Evolutionary conservation across 1,139 yeast species (phyloP).

Genomic region (Yamadazyma trypodendri): DNA sequence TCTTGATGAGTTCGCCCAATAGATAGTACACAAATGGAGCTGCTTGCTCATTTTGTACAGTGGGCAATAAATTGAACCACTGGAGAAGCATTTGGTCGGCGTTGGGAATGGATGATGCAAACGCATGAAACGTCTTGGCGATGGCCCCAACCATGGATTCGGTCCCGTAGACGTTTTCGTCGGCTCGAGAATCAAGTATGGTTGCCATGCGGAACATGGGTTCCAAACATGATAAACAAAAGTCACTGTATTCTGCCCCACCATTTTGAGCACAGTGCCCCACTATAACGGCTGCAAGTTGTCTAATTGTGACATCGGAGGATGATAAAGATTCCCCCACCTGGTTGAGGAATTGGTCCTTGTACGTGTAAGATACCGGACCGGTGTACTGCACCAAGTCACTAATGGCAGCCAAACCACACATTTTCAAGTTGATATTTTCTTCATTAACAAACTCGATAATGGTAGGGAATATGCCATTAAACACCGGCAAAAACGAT

Average conservation of each 20-base stretch:
- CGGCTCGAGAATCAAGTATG: constrained; percentile 83
- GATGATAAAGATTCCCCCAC: constrained; percentile 65
- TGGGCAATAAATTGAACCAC: constrained; percentile 84
- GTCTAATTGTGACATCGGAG: constrained; percentile 75
- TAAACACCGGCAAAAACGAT: constrained; percentile 65
- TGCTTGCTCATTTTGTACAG: constrained; percentile 81
- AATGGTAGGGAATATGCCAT: constrained; percentile 53
- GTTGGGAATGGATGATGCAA: constrained; percentile 57
- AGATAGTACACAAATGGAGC: constrained; percentile 86
- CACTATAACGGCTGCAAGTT: constrained; percentile 80
- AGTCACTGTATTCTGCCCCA: constrained; percentile 60
- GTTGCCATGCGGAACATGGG: constrained; percentile 72
- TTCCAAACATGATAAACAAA: constrained; percentile 67
- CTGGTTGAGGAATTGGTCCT: constrained; percentile 61
- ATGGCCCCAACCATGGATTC: constrained; percentile 83
- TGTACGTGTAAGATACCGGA: constrained; percentile 59
- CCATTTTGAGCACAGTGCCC: constrained; percentile 87
- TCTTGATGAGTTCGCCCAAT: constrained; percentile 69
- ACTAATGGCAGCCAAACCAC: constrained; percentile 78
- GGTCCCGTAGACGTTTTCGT: constrained; percentile 82
- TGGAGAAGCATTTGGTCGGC: constrained; percentile 61
- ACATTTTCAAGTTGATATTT: constrained; percentile 65
- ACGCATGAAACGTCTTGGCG: constrained; percentile 70
- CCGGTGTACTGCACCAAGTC: constrained; percentile 83
- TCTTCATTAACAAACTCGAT: constrained; percentile 60